A percentile compares a stretch with the other conserved stretches of the same genome.
These are phyloP conservation scores for Acidiella bohemica DNA, from an alignment of 495 filamentous ascomycete species.

Conservation along the genomic window DNA sequence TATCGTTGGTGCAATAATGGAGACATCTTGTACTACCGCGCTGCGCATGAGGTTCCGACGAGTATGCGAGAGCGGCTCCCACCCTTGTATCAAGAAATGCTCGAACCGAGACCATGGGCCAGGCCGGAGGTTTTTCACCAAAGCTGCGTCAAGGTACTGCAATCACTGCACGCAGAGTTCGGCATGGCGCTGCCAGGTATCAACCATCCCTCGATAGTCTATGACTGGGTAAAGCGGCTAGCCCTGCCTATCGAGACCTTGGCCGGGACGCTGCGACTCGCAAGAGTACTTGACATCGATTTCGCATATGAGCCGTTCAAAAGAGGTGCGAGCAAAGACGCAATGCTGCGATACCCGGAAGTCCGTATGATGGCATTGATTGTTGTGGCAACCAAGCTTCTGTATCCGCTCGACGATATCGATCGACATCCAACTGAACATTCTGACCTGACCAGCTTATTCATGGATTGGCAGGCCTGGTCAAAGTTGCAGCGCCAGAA, in stretches of 20 bases:
- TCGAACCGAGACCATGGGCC: conserved; percentile 29
- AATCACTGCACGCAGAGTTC: conserved; percentile 53
- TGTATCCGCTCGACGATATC: conserved; percentile 59
- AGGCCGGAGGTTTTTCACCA: conserved; percentile 48
- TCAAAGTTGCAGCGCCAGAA: conserved; percentile 10
- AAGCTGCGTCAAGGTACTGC: conserved; percentile 43
- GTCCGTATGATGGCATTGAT: conserved; percentile 54
- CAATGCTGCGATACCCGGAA: conserved; percentile 43
- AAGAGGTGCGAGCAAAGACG: conserved; percentile 19
- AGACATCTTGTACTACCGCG: conserved; percentile 24
- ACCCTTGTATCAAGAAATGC: conserved; percentile 14
- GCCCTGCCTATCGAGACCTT: conserved; percentile 69
- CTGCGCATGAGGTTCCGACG: conserved; percentile 17
- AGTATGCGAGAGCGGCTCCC: conserved; percentile 27
- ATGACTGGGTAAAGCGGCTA: conserved; percentile 57
- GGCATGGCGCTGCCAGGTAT: conserved; percentile 57
- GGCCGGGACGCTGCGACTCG: conserved; percentile 44
- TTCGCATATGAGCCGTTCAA: conserved; percentile 40
- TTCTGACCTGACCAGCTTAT: conserved; percentile 46
- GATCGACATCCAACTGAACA: conserved; percentile 40
- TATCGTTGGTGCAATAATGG: conserved; percentile 28
- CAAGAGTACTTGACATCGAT: conserved; percentile 39
- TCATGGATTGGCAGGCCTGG: conserved; percentile 66
- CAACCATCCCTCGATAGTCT: conserved; percentile 52
- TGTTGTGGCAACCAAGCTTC: conserved; percentile 64